A percentile compares a stretch with the other conserved stretches of the same genome.
Conservation (phyloP, 208 protist genomes). For the Leishmania turanica region DNA sequence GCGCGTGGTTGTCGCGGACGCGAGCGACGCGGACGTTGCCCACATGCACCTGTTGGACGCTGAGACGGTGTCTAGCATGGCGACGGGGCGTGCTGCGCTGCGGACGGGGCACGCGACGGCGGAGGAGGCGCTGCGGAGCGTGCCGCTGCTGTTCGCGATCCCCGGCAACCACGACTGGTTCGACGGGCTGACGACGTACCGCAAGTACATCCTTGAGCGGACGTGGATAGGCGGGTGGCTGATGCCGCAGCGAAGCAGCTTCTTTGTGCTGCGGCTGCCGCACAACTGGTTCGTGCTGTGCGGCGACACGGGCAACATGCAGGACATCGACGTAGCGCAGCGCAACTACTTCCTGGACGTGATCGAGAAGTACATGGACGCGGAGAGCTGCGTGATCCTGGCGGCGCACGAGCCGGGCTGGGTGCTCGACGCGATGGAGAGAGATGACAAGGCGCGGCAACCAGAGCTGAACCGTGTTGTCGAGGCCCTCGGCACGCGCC, state of each 20-base stretch:
- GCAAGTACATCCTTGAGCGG: slow-evolving; percentile 76
- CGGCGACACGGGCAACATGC: slow-evolving; percentile 68
- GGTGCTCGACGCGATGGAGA: slow-evolving; percentile 71
- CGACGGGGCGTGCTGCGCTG: slow-evolving; percentile 31
- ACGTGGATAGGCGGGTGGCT: slow-evolving; percentile 85
- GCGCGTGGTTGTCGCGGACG: slow-evolving; percentile 48
- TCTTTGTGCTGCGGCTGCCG: slow-evolving; percentile 79
- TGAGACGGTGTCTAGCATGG: slow-evolving; percentile 37
- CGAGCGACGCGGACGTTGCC: slow-evolving; percentile 49
- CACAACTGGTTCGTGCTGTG: slow-evolving; percentile 89
- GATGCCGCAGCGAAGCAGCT: slow-evolving; percentile 86
- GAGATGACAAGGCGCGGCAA: slow-evolving; percentile 41
- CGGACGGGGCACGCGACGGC: slow-evolving; percentile 29
- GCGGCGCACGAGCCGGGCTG: slow-evolving; percentile 75
- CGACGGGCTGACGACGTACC: slow-evolving; percentile 81
- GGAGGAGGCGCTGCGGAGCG: slow-evolving; percentile 56
- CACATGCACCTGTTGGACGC: slow-evolving; percentile 65
- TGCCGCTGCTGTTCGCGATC: slow-evolving; percentile 82
- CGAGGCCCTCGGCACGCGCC: slow-evolving; percentile 59
- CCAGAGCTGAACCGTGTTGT: slow-evolving; percentile 61
- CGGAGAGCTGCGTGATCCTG: slow-evolving; percentile 72
- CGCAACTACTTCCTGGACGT: slow-evolving; percentile 51
- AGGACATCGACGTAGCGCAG: slow-evolving; percentile 84
- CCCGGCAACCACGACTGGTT: slow-evolving; percentile 93
- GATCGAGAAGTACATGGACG: slow-evolving; percentile 75